Evolutionary conservation across 495 filamentous ascomycete genomes (phyloP), one percentile per base, ranked within the genome.

Genomic region (Baudoinia panamericana): DNA sequence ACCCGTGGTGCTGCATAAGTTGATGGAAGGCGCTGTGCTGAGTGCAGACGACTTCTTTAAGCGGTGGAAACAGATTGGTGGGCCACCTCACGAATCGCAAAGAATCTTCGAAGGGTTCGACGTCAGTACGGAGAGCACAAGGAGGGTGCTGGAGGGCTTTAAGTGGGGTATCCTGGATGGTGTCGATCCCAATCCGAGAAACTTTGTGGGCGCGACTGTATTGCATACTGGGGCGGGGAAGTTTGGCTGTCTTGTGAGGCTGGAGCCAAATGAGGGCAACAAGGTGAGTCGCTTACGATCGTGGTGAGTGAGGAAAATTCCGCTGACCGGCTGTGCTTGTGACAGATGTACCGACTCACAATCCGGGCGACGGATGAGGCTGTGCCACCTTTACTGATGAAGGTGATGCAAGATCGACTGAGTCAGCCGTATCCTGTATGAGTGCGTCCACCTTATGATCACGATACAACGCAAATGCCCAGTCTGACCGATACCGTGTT

Each of bases 11-110:
- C 73, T 85, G 43, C 87, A 94, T 55, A 92, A 95, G 49, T 99
- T 90, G 62, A 93, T 96, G 86, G 86, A 93, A 42, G 74, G 81
- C 0, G 87, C 92, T 0, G 72, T 81, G 27, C 61, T 99, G 26
- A 70, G 70, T 7, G 75, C 76, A 0, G 90, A 95, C 34, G 90
- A 96, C 45, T 99, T 96, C 63, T 99, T 99, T 67, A 95, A 90
- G 66, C 70, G 92, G 16, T 99, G 92, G 92, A 84, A 90, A 61
- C 92, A 99, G 59, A 96, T 99, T 52, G 92, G 92, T 13, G 85
- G 82, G 5, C 69, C 69, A 2, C 82, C 86, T 5, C 69, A 93
- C 9, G 92, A 99, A 56, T 72, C 80, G 0, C 92, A 99, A 58
- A 66, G 71, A 27, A 81, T 95, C 5, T 92, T 96, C 58, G 55